A percentile compares a stretch with the other conserved stretches of the same genome.
These are phyloP conservation scores for Tieghemostelium lacteum DNA, from an alignment of 78 protist species.

Conservation along the genomic window DNA sequence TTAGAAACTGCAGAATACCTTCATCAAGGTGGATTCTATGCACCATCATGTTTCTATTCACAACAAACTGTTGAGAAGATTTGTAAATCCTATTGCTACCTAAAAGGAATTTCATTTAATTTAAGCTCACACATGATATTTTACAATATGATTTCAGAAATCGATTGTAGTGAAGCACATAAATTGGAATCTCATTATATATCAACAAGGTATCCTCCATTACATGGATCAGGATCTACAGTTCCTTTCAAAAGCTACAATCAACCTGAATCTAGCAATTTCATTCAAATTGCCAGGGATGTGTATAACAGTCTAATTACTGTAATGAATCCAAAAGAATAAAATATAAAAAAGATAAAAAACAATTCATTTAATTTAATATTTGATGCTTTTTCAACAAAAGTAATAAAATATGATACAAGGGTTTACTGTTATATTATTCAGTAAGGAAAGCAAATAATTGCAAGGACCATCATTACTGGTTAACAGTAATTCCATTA, in stretches of 20 bases:
- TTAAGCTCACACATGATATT: background rate
- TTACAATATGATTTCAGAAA: background rate
- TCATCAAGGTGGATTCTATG: background rate
- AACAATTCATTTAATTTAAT: no score
- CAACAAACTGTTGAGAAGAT: conserved; percentile 16
- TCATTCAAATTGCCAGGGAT: no score
- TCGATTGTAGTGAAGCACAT: background rate
- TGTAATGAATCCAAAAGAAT: no score
- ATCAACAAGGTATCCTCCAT: conserved; percentile 2
- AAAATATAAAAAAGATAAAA: no score
- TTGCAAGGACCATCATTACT: conserved; percentile 30
- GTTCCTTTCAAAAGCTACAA: background rate
- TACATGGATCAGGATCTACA: background rate
- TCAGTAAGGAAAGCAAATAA: background rate
- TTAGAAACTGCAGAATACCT: background rate
- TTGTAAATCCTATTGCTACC: conserved; percentile 9
- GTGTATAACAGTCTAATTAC: no score
- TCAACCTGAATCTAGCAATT: no score
- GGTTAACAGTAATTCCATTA: background rate
- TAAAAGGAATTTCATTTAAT: background rate
- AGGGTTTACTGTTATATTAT: background rate
- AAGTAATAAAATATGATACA: background rate
- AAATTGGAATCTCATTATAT: background rate
- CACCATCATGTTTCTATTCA: background rate
- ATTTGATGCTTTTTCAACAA: conserved; percentile 27